Conservation (phyloP, 306 rosid species). For the Lotus japonicus region DNA sequence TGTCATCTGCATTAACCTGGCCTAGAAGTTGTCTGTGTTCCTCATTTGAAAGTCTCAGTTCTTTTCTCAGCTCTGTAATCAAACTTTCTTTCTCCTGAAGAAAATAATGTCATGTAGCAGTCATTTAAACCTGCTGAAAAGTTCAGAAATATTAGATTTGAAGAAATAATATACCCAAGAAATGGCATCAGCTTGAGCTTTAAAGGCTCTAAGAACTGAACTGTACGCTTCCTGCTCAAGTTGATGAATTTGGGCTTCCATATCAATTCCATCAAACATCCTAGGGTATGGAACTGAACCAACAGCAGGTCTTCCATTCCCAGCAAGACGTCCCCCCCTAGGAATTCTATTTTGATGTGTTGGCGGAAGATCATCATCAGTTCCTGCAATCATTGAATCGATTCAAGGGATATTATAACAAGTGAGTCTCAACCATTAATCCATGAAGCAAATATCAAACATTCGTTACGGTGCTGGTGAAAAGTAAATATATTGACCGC, state of each 20-base stretch:
- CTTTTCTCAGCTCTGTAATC: slow-evolving; percentile 87
- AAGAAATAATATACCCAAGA: slow-evolving; percentile 73
- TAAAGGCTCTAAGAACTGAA: slow-evolving; percentile 96
- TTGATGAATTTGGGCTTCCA: slow-evolving; percentile 94
- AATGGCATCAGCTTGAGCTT: slow-evolving; percentile 98
- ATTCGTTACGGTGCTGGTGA: neutral
- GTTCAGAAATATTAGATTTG: slow-evolving; percentile 26
- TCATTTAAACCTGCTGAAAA: slow-evolving; percentile 52
- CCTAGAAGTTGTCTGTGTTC: slow-evolving; percentile 94
- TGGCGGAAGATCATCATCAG: slow-evolving; percentile 90
- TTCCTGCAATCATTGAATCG: slow-evolving; percentile 42
- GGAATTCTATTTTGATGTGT: slow-evolving; percentile 76
- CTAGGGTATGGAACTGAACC: slow-evolving; percentile 74
- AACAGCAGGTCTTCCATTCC: slow-evolving; percentile 82
- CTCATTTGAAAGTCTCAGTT: slow-evolving; percentile 84
- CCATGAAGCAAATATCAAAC: neutral
- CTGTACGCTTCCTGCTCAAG: slow-evolving; percentile 98
- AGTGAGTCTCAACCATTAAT: neutral
- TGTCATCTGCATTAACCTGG: slow-evolving; percentile 87
- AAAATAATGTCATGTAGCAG: slow-evolving; percentile 49
- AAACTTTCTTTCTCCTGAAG: slow-evolving; percentile 92
- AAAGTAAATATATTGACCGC: neutral
- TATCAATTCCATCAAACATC: slow-evolving; percentile 76
- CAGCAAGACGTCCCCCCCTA: slow-evolving; percentile 76
- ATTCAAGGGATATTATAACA: slow-evolving; percentile 1